Percentiles rank a stretch among this genome's conserved stretches.
Evolutionary conservation across 75 land plant species (phyloP).

Genomic region (Pinus albicaulis): DNA sequence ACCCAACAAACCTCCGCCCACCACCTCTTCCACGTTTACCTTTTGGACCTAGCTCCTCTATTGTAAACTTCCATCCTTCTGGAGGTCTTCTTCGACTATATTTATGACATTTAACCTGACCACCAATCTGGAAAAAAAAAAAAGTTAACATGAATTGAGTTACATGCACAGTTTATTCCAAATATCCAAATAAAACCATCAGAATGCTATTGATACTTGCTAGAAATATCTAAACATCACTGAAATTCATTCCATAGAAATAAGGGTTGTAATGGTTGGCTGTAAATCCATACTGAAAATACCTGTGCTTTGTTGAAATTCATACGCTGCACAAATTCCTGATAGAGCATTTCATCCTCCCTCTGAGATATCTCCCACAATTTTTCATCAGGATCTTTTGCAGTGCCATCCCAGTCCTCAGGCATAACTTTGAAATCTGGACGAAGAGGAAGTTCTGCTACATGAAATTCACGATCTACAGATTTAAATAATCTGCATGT

Average conservation of each 20-base stretch:
- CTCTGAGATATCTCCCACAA: conserved; percentile 81
- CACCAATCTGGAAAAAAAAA: conserved; percentile 46
- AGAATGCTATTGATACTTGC: no score
- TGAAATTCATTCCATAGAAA: neutral
- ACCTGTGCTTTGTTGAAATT: conserved; percentile 88
- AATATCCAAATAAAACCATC: neutral
- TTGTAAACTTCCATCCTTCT: conserved; percentile 84
- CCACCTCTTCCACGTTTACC: conserved; percentile 80
- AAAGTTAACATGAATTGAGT: neutral
- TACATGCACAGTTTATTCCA: neutral
- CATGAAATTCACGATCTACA: conserved; percentile 81
- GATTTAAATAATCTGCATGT: conserved; percentile 59
- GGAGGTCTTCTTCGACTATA: conserved; percentile 72
- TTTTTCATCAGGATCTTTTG: conserved; percentile 71
- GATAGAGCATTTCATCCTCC: conserved; percentile 76
- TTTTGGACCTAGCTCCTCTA: conserved; percentile 73
- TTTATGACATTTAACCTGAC: conserved; percentile 62
- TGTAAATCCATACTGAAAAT: conserved; percentile 10
- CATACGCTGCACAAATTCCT: conserved; percentile 83
- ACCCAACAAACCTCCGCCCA: conserved; percentile 71
- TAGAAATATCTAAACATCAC: neutral
- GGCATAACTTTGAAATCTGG: conserved; percentile 85
- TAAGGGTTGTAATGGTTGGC: neutral
- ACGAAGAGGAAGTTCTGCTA: conserved; percentile 64
- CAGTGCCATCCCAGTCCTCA: conserved; percentile 87